phyloP scores from a whole-genome alignment of 179 eudicot genomes.

The Drosera spatulata region DNA sequence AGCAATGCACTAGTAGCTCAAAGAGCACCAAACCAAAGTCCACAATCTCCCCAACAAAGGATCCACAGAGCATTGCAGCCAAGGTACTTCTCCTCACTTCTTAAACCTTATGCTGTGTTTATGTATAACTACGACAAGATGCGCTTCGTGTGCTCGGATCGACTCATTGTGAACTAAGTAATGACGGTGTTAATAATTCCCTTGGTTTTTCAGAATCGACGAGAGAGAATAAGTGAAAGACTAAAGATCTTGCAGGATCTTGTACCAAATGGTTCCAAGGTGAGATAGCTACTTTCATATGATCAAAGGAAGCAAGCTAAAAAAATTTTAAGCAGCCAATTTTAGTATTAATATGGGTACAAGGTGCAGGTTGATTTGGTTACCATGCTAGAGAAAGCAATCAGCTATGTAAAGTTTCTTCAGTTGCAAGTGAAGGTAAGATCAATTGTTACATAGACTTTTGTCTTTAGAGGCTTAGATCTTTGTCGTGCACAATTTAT shows the following conservation, averaged over 20 bases:
- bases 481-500: too few relatives aligned
- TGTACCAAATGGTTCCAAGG: slow-evolving; percentile 88
- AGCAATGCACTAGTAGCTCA: slow-evolving; percentile 45
- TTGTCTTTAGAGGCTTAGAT: too few relatives aligned
- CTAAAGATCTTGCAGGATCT: slow-evolving; percentile 83
- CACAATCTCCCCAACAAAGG: slow-evolving; percentile 32
- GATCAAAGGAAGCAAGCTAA: too few relatives aligned
- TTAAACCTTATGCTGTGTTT: background rate
- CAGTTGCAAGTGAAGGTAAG: slow-evolving; percentile 90
- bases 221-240: slow-evolving; percentile 86
- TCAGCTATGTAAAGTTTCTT: slow-evolving; percentile 85
- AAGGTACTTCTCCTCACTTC: slow-evolving; percentile 30
- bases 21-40: slow-evolving; percentile 51
- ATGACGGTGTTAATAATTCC: background rate
- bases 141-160: background rate
- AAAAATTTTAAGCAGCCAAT: too few relatives aligned
- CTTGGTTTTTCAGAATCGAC: slow-evolving; percentile 52
- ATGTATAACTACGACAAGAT: too few relatives aligned
- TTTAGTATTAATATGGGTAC: background rate
- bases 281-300: background rate
- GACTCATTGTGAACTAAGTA: slow-evolving; percentile 3
- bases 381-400: slow-evolving; percentile 94
- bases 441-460: background rate
- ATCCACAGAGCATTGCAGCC: slow-evolving; percentile 94
- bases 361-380: slow-evolving; percentile 62